Conservation (phyloP, 1,284 basidiomycete species). For the Cryptococcus sp. region DNA sequence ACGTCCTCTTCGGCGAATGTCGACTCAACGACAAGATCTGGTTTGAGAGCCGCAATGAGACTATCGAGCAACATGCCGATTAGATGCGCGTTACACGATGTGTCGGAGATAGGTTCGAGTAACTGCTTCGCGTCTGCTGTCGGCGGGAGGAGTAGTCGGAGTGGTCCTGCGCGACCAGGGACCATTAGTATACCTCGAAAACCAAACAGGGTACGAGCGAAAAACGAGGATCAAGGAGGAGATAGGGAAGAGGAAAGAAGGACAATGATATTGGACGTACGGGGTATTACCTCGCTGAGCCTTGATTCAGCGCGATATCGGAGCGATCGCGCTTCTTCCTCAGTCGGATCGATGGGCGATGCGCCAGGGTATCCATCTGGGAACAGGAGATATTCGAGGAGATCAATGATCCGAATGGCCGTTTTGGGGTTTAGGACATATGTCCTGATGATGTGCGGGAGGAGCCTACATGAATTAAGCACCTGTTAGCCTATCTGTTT, state of each 20-base stretch:
- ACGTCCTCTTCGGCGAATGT: too few species aligned
- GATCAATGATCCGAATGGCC: conserved; percentile 25
- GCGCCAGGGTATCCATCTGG: conserved; percentile 45
- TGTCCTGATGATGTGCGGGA: conserved; percentile 31
- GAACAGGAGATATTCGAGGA: conserved; percentile 42
- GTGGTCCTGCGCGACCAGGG: neutral
- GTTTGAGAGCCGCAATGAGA: conserved; percentile 31
- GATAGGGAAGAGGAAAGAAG: too few species aligned
- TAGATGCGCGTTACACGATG: conserved; percentile 46
- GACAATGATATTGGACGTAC: conserved; percentile 19
- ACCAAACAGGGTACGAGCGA: neutral
- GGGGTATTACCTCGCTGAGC: conserved; percentile 28
- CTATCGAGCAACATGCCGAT: conserved; percentile 39
- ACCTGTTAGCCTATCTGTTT: neutral
- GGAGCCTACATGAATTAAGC: conserved; percentile 18
- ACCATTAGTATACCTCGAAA: neutral
- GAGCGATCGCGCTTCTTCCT: conserved; percentile 31
- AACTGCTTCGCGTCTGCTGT: conserved; percentile 12
- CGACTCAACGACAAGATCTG: conserved; percentile 27
- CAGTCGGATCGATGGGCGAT: conserved; percentile 41
- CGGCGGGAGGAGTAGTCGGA: conserved; percentile 15
- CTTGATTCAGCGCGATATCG: conserved; percentile 22
- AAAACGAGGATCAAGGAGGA: neutral
- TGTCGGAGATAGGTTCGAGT: conserved; percentile 34
- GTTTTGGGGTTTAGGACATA: conserved; percentile 20